These are phyloP conservation scores for Musa beccarii DNA, from an alignment of 176 grass and related monocot species.

Conservation along the genomic window DNA sequence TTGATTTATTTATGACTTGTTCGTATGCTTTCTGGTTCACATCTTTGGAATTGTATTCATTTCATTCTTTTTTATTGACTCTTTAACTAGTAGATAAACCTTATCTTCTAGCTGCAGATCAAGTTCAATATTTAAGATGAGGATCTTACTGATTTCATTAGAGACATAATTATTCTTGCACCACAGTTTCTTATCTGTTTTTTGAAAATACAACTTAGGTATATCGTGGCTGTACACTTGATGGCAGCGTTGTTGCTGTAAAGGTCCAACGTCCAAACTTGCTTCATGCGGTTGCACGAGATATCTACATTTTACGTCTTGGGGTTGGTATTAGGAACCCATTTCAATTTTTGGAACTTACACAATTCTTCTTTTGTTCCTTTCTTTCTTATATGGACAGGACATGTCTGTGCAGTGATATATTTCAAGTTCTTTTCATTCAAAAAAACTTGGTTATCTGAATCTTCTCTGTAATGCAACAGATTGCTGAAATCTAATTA, in stretches of 20 bases:
- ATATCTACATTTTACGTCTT: slow-evolving; percentile 84
- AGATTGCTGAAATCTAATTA: not conserved
- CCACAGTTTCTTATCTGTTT: slow-evolving; percentile 12
- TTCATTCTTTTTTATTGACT: not conserved
- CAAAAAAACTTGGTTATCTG: not conserved
- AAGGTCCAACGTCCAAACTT: slow-evolving; percentile 85
- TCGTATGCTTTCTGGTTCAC: not conserved
- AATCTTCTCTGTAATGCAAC: not conserved
- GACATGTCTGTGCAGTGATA: not conserved
- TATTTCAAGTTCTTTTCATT: not conserved
- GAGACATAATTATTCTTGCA: not conserved
- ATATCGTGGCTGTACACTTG: slow-evolving; percentile 66
- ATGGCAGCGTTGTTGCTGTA: slow-evolving; percentile 72
- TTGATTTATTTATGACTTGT: not conserved
- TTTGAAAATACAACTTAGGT: slow-evolving; percentile 40
- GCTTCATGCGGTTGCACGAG: slow-evolving; percentile 67
- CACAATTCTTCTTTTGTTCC: not conserved
- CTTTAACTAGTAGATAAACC: not conserved
- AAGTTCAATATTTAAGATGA: not conserved
- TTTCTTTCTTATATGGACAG: not conserved
- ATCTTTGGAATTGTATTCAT: not conserved
- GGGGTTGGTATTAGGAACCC: slow-evolving; percentile 45
- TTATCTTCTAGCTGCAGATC: too few relatives aligned
- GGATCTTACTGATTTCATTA: not conserved
- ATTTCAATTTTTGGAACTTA: not conserved